Evolutionary conservation across 2,329 filamentous ascomycete species (phyloP).

Genomic region (Apiospora saccharicola): DNA sequence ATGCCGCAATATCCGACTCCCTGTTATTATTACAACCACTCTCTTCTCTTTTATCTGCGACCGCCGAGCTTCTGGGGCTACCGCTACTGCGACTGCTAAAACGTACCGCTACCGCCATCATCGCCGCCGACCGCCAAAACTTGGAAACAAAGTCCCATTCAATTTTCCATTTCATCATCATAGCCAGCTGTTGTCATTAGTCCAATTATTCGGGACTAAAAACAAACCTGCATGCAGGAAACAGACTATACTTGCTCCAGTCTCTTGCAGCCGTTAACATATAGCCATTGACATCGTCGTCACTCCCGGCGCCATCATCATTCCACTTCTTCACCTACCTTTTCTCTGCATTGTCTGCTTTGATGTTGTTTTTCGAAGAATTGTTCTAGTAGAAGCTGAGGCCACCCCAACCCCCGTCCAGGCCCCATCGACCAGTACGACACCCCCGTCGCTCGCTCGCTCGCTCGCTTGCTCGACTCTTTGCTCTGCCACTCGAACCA

Average conservation of each 20-base stretch:
- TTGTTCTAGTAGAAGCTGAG: slow-evolving; percentile 13
- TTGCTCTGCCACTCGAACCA: neutral
- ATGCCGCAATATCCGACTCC: slow-evolving; percentile 24
- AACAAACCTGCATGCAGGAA: slow-evolving; percentile 3
- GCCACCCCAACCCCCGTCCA: slow-evolving; percentile 4
- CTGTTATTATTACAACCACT: slow-evolving; percentile 19
- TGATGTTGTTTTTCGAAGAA: neutral
- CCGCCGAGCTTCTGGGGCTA: neutral
- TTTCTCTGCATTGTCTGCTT: neutral
- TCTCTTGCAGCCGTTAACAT: neutral
- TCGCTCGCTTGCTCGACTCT: too few relatives aligned
- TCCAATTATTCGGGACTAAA: neutral
- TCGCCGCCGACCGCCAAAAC: slow-evolving; percentile 9
- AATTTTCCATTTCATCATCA: slow-evolving; percentile 22
- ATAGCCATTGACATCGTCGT: slow-evolving; percentile 7
- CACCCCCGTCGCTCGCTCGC: neutral
- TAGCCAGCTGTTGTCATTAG: neutral
- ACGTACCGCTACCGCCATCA: neutral
- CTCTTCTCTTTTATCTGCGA: slow-evolving; percentile 12
- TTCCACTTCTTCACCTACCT: neutral
- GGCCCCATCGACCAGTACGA: neutral
- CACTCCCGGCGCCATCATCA: slow-evolving; percentile 10
- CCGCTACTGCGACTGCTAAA: neutral
- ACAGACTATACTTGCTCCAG: neutral
- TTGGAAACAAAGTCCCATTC: slow-evolving; percentile 18